Percentiles rank a stretch among this genome's conserved stretches.
Conservation (phyloP, 2,329 filamentous ascomycete species). For the Colletotrichum spaethianum region DNA sequence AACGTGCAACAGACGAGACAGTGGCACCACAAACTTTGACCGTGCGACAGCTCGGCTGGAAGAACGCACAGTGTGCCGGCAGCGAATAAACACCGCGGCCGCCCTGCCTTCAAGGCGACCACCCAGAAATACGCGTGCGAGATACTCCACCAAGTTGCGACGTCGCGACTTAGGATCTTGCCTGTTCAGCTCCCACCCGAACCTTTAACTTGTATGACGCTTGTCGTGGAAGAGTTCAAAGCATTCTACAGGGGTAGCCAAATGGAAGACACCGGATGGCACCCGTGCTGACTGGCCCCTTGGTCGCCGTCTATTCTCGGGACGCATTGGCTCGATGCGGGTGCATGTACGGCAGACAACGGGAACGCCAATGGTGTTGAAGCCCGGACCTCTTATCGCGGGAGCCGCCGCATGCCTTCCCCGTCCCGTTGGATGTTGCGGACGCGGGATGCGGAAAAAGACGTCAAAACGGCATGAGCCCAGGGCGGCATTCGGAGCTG, state of each 20-base stretch:
- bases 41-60: neutral
- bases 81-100: neutral
- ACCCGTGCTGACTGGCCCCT: conserved; percentile 27
- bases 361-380: neutral
- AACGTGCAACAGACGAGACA: neutral
- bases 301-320: neutral
- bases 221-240: too few relatives aligned
- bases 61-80: conserved; percentile 1
- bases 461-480: conserved; percentile 11
- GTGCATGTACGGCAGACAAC: neutral
- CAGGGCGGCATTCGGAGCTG: neutral
- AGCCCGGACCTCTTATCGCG: conserved; percentile 5
- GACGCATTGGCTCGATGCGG: neutral
- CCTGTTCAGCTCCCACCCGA: conserved; percentile 19
- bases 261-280: conserved; percentile 21
- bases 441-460: neutral
- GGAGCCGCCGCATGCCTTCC: neutral
- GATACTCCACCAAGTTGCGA: conserved; percentile 32
- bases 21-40: neutral
- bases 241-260: neutral
- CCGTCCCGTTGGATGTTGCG: conserved; percentile 4
- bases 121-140: neutral
- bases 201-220: neutral
- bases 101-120: neutral
- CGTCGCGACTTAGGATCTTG: conserved; percentile 16